Evolutionary conservation across 2,329 filamentous ascomycete genomes (phyloP).

Genomic region (Niveomyces coronatus): DNA sequence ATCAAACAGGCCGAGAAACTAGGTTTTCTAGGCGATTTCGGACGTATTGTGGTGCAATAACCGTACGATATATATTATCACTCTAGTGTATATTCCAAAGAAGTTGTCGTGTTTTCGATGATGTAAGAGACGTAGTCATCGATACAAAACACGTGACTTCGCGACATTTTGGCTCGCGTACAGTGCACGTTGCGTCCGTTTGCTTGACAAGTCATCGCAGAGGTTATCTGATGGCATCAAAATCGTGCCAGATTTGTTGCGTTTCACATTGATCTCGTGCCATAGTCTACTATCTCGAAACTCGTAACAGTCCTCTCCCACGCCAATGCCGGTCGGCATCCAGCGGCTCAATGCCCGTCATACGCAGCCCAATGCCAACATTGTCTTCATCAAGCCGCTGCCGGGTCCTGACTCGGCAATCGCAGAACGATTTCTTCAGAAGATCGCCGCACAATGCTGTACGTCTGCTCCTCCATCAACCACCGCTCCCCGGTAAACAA

Average conservation of each 20-base stretch:
- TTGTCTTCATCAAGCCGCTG: conserved; percentile 78
- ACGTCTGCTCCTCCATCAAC: conserved; percentile 15
- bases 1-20: too few relatives aligned
- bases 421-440: conserved; percentile 61
- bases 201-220: too few relatives aligned
- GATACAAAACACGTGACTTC: conserved; percentile 8
- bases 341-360: conserved; percentile 67
- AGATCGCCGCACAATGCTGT: conserved; percentile 73
- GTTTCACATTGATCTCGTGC: background rate
- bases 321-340: conserved; percentile 65
- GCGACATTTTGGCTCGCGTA: background rate
- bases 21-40: too few relatives aligned
- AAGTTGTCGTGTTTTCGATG: too few relatives aligned
- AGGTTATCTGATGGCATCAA: too few relatives aligned
- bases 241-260: too few relatives aligned
- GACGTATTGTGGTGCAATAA: too few relatives aligned
- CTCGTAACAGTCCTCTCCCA: background rate
- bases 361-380: conserved; percentile 64
- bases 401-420: conserved; percentile 50
- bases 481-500: conserved; percentile 1
- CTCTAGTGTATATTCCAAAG: too few relatives aligned
- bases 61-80: too few relatives aligned
- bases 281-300: background rate
- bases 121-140: too few relatives aligned
- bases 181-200: background rate